Conservation (phyloP, 139 green algal genomes). For the Chlorella sp. region DNA sequence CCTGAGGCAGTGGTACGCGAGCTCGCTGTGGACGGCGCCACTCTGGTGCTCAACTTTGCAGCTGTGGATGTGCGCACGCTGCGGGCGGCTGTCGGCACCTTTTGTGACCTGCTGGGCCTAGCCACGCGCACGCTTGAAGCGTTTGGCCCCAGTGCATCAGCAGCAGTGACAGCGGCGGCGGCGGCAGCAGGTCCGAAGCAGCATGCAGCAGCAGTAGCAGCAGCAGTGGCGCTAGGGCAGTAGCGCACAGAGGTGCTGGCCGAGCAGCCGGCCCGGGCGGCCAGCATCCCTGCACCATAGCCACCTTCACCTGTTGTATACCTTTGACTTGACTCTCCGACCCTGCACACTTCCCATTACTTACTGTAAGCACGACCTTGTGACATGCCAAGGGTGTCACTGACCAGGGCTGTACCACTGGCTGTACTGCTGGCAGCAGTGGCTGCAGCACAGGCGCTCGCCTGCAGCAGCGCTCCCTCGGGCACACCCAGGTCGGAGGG, state of each 20-base stretch:
- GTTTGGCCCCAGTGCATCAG: conserved; percentile 30
- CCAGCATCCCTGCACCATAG: no score
- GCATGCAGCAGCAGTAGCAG: background rate
- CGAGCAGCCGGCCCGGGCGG: no score
- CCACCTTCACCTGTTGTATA: no score
- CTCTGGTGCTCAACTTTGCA: conserved; percentile 37
- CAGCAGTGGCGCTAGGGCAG: background rate
- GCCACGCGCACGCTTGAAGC: conserved; percentile 45
- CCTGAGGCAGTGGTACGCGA: conserved; percentile 42
- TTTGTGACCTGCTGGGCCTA: conserved; percentile 49
- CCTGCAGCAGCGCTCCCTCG: no score
- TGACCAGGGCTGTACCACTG: no score
- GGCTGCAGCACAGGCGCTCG: no score
- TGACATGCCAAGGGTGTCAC: no score
- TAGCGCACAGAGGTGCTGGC: background rate
- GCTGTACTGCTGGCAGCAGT: no score
- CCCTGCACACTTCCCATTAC: no score
- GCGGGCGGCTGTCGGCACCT: conserved; percentile 52
- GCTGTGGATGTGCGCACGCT: conserved; percentile 50
- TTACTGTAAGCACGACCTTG: no score
- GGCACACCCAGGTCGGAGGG: no score
- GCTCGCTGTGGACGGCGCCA: conserved; percentile 27
- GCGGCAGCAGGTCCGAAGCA: background rate
- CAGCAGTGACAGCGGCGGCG: background rate
- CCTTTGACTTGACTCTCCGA: no score